Conservation (phyloP, 2,329 filamentous ascomycete species). For the Colletotrichum sansevieriae region DNA sequence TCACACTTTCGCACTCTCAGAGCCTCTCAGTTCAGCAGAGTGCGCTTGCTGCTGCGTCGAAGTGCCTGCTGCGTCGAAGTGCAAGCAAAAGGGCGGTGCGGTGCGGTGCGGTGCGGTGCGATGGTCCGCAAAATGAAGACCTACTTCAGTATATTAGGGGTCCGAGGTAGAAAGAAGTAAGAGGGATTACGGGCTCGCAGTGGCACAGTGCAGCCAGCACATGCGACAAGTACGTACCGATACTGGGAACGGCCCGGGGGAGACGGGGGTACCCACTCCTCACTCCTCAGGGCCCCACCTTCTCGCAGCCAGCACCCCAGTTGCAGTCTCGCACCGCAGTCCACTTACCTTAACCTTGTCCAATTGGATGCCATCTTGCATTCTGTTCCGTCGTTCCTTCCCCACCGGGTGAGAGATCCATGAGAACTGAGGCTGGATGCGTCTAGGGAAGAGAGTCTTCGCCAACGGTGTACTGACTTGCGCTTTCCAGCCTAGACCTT, state of each 20-base stretch:
- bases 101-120: constrained; percentile 10
- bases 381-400: constrained; percentile 19
- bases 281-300: constrained; percentile 25
- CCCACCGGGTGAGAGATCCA: not conserved
- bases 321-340: not conserved
- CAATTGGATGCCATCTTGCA: constrained; percentile 24
- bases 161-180: constrained; percentile 1
- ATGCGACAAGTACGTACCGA: not conserved
- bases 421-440: no score
- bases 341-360: constrained; percentile 1
- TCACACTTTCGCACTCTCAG: not conserved
- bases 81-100: constrained; percentile 1
- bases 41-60: not conserved
- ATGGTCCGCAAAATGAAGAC: constrained; percentile 17
- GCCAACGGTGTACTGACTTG: constrained; percentile 4
- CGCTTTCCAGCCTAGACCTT: constrained; percentile 9
- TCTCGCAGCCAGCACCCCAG: constrained; percentile 23
- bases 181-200: constrained; percentile 24
- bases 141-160: not conserved
- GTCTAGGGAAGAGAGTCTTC: not conserved
- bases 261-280: constrained; percentile 9
- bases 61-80: constrained; percentile 1
- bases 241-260: not conserved
- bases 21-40: constrained; percentile 5
- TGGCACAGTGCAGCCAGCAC: constrained; percentile 36